phyloP scores from a whole-genome alignment of 176 grass and related monocot species.

The Zea luxurians region DNA sequence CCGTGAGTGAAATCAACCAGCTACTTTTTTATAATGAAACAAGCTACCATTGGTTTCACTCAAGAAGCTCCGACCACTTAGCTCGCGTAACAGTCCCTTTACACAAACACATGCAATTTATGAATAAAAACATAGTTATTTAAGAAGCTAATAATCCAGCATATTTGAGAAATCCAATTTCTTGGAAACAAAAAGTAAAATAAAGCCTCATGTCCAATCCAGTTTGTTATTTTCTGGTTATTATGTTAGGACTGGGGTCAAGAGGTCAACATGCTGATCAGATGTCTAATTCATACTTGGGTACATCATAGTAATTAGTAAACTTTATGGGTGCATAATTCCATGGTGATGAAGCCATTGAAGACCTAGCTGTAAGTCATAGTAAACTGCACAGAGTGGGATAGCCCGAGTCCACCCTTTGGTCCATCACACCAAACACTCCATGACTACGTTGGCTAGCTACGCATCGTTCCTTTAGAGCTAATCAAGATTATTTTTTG shows the following conservation, averaged over 20 bases:
- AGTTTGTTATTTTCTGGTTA: background rate
- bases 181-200: background rate
- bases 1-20: no score
- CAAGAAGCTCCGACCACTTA: no score
- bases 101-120: no score
- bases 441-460: conserved; percentile 1
- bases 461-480: no score
- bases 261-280: background rate
- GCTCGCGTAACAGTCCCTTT: no score
- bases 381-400: conserved; percentile 13
- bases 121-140: no score
- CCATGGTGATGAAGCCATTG: background rate
- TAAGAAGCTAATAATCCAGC: no score
- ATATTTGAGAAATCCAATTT: background rate
- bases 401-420: background rate
- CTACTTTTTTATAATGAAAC: no score
- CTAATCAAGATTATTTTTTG: background rate
- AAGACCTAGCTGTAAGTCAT: background rate
- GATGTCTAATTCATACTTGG: no score
- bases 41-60: no score
- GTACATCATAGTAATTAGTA: no score
- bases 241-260: background rate
- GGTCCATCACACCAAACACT: background rate
- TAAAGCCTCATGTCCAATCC: background rate
- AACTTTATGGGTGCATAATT: background rate